A percentile compares a stretch with the other conserved stretches of the same genome.
Conservation (phyloP, 176 grass and related monocot genomes). For the Alopecurus myosuroides region DNA sequence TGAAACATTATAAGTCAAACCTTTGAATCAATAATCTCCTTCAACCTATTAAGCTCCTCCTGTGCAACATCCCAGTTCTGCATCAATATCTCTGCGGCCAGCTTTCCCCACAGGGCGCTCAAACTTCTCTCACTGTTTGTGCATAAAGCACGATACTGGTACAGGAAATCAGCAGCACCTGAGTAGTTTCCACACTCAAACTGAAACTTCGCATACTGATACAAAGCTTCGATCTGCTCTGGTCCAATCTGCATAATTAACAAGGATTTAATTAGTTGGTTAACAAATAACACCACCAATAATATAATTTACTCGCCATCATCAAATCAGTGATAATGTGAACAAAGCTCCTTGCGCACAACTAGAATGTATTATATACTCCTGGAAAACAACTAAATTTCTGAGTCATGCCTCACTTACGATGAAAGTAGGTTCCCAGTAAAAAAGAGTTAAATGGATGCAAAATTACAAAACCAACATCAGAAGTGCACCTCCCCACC, state of each 20-base stretch:
- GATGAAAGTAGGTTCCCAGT: not conserved
- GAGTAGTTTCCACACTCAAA: conserved; percentile 95
- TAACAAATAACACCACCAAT: not conserved
- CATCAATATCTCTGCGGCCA: conserved; percentile 90
- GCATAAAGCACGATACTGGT: conserved; percentile 84
- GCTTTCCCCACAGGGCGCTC: conserved; percentile 82
- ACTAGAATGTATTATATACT: not conserved
- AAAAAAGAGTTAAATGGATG: not conserved
- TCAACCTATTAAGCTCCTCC: conserved; percentile 87
- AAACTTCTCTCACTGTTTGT: conserved; percentile 78
- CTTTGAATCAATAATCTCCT: conserved; percentile 98
- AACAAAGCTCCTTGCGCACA: not conserved
- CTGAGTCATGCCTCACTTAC: not conserved
- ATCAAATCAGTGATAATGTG: not conserved
- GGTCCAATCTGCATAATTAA: conserved; percentile 63
- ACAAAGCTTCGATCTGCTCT: conserved; percentile 83
- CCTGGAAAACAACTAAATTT: not conserved
- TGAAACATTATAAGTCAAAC: conserved; percentile 13
- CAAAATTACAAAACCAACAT: not conserved
- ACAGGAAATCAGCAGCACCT: conserved; percentile 66
- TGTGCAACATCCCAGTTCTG: conserved; percentile 92
- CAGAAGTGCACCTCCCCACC: not conserved
- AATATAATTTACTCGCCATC: not conserved
- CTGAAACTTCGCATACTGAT: conserved; percentile 88
- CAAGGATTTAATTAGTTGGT: not conserved